These are phyloP conservation scores for Calcarisporium arbuscula DNA, from an alignment of 2,329 filamentous ascomycete genomes.

Conservation along the genomic window DNA sequence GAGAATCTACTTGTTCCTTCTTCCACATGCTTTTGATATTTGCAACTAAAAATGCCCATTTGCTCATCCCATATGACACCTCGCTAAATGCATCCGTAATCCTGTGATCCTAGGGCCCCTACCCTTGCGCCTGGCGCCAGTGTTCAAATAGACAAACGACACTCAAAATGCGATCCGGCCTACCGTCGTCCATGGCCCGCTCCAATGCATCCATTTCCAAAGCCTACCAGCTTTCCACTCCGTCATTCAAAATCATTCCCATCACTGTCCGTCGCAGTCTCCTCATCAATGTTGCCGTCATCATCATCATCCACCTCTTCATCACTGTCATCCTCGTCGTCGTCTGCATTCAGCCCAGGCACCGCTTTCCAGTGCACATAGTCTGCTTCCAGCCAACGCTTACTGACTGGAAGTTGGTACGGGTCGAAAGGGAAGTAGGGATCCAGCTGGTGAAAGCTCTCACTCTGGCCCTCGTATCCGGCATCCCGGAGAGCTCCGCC, in stretches of 20 bases:
- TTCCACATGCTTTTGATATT: no score
- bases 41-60: no score
- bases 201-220: no score
- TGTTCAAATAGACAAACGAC: no score
- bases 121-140: no score
- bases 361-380: constrained; percentile 78
- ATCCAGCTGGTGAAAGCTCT: constrained; percentile 79
- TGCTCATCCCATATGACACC: no score
- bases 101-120: no score
- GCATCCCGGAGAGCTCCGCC: constrained; percentile 48
- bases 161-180: no score
- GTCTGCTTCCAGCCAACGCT: constrained; percentile 78
- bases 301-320: constrained; percentile 43
- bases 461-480: constrained; percentile 49
- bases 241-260: constrained; percentile 34
- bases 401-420: constrained; percentile 82
- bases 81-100: no score
- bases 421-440: constrained; percentile 98
- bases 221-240: no score
- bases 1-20: no score
- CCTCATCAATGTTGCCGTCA: constrained; percentile 45
- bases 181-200: no score
- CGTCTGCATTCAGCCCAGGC: constrained; percentile 58
- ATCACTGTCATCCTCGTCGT: constrained; percentile 48
- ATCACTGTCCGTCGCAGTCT: constrained; percentile 44